Percentiles rank a stretch among this genome's conserved stretches.
Evolutionary conservation across 2,329 filamentous ascomycete genomes (phyloP).

Genomic region (Neocatenulostroma microsporum): DNA sequence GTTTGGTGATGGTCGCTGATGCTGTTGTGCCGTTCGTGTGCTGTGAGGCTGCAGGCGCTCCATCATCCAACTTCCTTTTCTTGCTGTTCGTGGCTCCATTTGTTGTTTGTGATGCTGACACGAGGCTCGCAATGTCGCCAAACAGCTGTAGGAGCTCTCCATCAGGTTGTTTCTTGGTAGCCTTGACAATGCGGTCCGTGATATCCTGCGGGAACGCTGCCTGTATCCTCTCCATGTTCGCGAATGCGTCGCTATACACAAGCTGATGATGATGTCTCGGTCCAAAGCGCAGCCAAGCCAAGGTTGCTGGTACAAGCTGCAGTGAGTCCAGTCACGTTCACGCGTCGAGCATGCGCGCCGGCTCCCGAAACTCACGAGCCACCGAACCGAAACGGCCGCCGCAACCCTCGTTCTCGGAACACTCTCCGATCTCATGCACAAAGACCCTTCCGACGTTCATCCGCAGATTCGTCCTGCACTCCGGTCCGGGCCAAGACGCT

Average conservation of each 20-base stretch:
- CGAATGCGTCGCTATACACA: neutral
- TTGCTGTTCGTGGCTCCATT: constrained; percentile 30
- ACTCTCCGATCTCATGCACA: too few relatives aligned
- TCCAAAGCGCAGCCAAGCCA: too few relatives aligned
- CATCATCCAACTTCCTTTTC: constrained; percentile 45
- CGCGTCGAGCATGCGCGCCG: neutral
- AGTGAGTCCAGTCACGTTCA: neutral
- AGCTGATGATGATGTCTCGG: too few relatives aligned
- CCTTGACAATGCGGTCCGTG: neutral
- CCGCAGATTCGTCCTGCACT: too few relatives aligned
- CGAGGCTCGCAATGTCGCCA: constrained; percentile 21
- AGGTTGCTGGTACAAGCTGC: neutral
- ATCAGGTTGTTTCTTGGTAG: neutral
- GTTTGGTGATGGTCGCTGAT: constrained; percentile 1
- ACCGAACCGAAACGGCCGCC: too few relatives aligned
- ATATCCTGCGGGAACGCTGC: neutral
- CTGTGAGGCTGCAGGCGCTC: constrained; percentile 9
- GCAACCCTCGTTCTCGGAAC: too few relatives aligned
- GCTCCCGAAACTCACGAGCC: too few relatives aligned
- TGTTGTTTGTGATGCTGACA: neutral
- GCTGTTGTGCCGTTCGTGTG: constrained; percentile 9
- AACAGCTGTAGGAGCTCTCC: constrained; percentile 4
- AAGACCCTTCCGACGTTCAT: too few relatives aligned
- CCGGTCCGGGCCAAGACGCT: too few relatives aligned
- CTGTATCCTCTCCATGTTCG: neutral